phyloP scores from a whole-genome alignment of 169 alveolate species.

The Cytauxzoon felis region DNA sequence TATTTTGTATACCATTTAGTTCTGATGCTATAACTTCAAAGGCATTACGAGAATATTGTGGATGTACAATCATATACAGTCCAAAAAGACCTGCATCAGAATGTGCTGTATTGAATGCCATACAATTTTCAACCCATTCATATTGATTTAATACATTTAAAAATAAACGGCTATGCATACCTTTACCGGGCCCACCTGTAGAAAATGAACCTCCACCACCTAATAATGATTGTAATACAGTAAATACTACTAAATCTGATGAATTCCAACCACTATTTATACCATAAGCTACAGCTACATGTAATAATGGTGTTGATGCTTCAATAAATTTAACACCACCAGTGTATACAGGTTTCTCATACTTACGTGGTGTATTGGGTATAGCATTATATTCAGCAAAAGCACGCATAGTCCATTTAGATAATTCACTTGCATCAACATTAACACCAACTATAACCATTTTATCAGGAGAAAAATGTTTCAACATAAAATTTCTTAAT shows the following conservation, averaged over 20 bases:
- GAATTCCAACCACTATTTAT: conserved; percentile 75
- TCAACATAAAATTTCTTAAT: conserved; percentile 77
- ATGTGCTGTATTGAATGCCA: conserved; percentile 85
- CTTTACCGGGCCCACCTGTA: conserved; percentile 92
- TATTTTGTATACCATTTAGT: conserved; percentile 64
- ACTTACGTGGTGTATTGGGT: conserved; percentile 66
- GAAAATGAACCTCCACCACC: conserved; percentile 92
- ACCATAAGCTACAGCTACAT: conserved; percentile 80
- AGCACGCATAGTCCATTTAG: conserved; percentile 80
- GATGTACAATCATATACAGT: conserved; percentile 76
- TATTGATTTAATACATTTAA: conserved; percentile 78
- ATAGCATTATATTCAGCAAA: conserved; percentile 84
- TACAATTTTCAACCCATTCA: conserved; percentile 84
- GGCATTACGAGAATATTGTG: conserved; percentile 67
- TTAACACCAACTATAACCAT: conserved; percentile 77
- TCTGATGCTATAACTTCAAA: conserved; percentile 71
- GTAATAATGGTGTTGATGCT: conserved; percentile 74
- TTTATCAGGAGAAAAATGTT: conserved; percentile 82
- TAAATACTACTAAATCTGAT: conserved; percentile 71
- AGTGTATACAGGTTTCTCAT: conserved; percentile 76
- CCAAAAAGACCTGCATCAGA: conserved; percentile 86
- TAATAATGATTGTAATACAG: conserved; percentile 79
- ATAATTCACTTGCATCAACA: conserved; percentile 75
- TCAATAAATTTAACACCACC: conserved; percentile 83
- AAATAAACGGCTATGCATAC: conserved; percentile 84